Base-by-base conservation (phyloP, 805 yeast species). In the Yarrowia yakushimensis region DNA sequence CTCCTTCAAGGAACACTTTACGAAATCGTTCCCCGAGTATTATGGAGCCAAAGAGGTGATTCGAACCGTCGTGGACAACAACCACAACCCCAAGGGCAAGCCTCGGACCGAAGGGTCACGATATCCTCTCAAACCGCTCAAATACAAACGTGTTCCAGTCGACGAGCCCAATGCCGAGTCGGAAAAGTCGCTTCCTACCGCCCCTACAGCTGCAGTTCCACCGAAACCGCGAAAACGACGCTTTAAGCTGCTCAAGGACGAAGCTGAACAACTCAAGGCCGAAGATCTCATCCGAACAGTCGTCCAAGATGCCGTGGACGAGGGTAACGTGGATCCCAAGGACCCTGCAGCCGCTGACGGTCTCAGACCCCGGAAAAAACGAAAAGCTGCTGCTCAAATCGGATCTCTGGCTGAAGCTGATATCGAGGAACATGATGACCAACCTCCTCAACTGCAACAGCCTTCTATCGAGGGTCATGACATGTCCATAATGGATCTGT, bases 11-110 rank as follows among this genome's bases (percentile, higher is more conserved):
- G 48, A 30, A n/a, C 61, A 55, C 22, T 55, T 55, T 13, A 39
- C 37, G 1, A 27, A 28, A 12, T 25, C 37, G 10, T 55, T 55
- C 13, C 61, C 61, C 4, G 61, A 55, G 23, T 55, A 55, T 15
- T 55, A 55, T 15, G 61, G 61, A 2, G 61, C 61, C 28, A 55
- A 55, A 30, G 46, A 39, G 31, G 61, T 55, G 37, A 45, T 55
- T 43, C 46, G 61, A 39, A 55, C 61, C 13, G 48, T 55, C 5
- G 61, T 55, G 3, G 61, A 55, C 22, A 55, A 55, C 39, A 55
- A 55, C 20, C 61, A 55, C 22, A 55, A 55, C 20, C 61, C 61
- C 15, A 39, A 31, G 22, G 61, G 61, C 3, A 55, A 55, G 22
- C 61, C 61, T 22, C 25, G 39, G n/a, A 27, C 48, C 6, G 61